A percentile compares a stretch with the other conserved stretches of the same genome.
phyloP scores from a whole-genome alignment of 2,329 filamentous ascomycete genomes.

The Paracoccidioides lutzii region DNA sequence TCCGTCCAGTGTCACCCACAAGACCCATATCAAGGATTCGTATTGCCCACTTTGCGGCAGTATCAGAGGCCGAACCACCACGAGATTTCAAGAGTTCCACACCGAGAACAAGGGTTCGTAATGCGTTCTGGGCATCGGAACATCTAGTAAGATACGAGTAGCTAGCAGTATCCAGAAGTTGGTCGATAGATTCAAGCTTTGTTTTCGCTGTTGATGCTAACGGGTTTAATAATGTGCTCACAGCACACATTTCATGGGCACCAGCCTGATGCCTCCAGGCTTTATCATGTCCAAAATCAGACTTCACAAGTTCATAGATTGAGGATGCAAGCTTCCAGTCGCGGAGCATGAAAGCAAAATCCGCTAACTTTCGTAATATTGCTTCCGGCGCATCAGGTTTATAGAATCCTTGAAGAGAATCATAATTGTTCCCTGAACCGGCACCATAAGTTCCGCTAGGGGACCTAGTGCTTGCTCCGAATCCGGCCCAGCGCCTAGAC shows the following conservation, averaged over 20 bases:
- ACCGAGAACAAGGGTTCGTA: constrained; percentile 62
- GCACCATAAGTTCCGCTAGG: constrained; percentile 39
- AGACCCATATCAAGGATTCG: constrained; percentile 68
- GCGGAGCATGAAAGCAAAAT: constrained; percentile 92
- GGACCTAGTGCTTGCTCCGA: constrained; percentile 55
- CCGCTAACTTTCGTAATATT: constrained; percentile 80
- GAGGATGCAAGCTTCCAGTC: constrained; percentile 90
- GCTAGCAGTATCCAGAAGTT: constrained; percentile 76
- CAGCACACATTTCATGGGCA: constrained; percentile 85
- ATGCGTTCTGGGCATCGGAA: constrained; percentile 61
- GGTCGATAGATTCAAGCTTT: constrained; percentile 67
- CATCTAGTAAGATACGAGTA: constrained; percentile 90
- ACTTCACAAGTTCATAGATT: constrained; percentile 78
- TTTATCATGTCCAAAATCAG: constrained; percentile 88
- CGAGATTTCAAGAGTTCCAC: constrained; percentile 73
- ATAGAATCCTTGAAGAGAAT: constrained; percentile 66
- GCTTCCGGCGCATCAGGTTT: constrained; percentile 73
- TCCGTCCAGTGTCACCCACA: constrained; percentile 61
- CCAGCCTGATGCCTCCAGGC: constrained; percentile 94
- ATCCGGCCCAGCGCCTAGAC: constrained; percentile 77
- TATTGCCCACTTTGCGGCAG: constrained; percentile 74
- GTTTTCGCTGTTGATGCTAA: constrained; percentile 59
- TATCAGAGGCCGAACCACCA: constrained; percentile 68
- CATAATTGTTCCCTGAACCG: constrained; percentile 52
- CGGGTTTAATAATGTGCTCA: constrained; percentile 68